phyloP scores from a whole-genome alignment of 352 stramenopile genomes.

The Thalassiosira mediterranea region DNA sequence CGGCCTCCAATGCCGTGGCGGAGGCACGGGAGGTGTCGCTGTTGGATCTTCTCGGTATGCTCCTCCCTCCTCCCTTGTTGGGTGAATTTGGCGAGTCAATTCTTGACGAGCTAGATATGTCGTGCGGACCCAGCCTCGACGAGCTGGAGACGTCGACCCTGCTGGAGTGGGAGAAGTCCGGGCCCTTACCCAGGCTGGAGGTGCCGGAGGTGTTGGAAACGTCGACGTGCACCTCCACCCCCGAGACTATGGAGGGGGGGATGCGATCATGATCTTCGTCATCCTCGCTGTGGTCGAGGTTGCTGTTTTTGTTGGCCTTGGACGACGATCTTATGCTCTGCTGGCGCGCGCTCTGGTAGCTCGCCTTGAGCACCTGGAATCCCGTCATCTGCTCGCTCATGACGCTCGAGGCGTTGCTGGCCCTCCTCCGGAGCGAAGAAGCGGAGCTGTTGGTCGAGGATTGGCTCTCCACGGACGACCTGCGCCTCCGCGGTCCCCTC shows the following conservation, averaged over 20 bases:
- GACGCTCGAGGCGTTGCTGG: not conserved
- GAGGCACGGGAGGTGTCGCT: too few species aligned
- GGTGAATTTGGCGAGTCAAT: not conserved
- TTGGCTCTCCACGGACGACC: not conserved
- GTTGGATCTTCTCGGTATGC: too few species aligned
- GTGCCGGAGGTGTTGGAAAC: too few species aligned
- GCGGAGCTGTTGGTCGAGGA: not conserved
- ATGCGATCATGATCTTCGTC: not conserved
- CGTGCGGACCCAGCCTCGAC: not conserved
- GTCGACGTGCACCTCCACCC: not conserved
- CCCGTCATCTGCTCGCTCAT: constrained; percentile 1
- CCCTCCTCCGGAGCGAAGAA: not conserved
- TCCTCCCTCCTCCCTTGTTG: too few species aligned
- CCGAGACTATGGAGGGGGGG: not conserved
- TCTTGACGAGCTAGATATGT: not conserved
- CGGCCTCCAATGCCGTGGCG: too few species aligned
- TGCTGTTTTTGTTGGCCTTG: constrained; percentile 4
- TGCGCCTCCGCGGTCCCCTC: not conserved
- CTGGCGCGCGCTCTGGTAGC: not conserved
- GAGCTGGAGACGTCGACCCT: not conserved
- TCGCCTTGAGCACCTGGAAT: constrained; percentile 14
- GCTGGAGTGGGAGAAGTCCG: too few species aligned
- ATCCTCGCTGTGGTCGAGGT: not conserved
- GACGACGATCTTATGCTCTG: not conserved
- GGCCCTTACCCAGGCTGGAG: too few species aligned